Percentiles rank a stretch among this genome's conserved stretches.
phyloP scores from a whole-genome alignment of 2,329 filamentous ascomycete species.

The Colletotrichum melonis region DNA sequence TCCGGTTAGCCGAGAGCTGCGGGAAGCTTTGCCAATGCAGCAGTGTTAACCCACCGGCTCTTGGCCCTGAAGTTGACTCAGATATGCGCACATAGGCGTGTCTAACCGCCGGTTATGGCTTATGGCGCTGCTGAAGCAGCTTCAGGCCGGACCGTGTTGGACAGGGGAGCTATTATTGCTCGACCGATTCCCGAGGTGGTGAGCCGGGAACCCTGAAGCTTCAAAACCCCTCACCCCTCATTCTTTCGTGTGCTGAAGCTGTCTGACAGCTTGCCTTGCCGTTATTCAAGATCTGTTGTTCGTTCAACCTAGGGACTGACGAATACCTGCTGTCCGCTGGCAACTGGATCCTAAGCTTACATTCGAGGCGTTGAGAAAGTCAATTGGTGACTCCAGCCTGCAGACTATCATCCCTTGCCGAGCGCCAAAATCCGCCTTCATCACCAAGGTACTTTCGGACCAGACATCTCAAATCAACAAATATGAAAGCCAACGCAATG shows the following conservation, averaged over 20 bases:
- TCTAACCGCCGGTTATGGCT: not conserved
- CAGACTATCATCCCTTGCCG: not conserved
- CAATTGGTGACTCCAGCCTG: not conserved
- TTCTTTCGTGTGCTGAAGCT: not conserved
- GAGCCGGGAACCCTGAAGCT: conserved; percentile 23
- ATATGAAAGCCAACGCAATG: conserved; percentile 14
- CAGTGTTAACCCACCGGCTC: not conserved
- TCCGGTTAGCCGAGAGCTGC: conserved; percentile 19
- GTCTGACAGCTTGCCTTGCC: not conserved
- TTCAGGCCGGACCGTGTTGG: not conserved
- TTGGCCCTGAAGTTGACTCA: conserved; percentile 19
- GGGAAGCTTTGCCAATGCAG: not conserved
- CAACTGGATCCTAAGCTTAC: not conserved
- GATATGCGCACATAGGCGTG: not conserved
- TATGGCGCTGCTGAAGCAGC: not conserved
- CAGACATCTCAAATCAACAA: not conserved
- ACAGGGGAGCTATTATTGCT: conserved; percentile 1
- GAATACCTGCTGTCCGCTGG: not conserved
- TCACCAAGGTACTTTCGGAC: not conserved
- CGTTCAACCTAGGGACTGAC: not conserved
- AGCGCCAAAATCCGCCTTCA: not conserved
- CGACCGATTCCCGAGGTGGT: conserved; percentile 10
- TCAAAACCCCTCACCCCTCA: conserved; percentile 33
- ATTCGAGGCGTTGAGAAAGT: not conserved
- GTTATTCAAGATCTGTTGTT: not conserved